phyloP scores from a whole-genome alignment of 2,329 filamentous ascomycete species.

The Arthrinium phaeospermum region DNA sequence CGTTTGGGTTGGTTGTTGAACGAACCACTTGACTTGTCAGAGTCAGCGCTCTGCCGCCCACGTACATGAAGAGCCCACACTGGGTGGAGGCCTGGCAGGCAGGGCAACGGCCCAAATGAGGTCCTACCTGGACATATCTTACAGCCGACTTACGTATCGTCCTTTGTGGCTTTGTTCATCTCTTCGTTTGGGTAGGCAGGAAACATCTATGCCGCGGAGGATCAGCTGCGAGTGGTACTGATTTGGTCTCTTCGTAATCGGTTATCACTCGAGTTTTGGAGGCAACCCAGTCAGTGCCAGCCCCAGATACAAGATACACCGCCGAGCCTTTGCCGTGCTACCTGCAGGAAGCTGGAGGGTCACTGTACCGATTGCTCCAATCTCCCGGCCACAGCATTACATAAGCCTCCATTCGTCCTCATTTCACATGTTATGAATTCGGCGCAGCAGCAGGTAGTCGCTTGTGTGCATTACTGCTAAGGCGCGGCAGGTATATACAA shows the following conservation, averaged over 20 bases:
- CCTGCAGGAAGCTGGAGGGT: not conserved
- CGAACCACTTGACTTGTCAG: constrained; percentile 10
- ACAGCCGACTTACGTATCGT: constrained; percentile 6
- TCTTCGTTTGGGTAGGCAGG: not conserved
- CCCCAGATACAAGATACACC: not conserved
- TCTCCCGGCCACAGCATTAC: not conserved
- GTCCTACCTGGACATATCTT: constrained; percentile 4
- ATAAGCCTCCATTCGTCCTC: not conserved
- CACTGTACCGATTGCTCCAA: constrained; percentile 9
- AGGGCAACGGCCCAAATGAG: constrained; percentile 8
- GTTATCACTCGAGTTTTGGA: not conserved
- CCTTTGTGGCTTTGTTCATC: constrained; percentile 10
- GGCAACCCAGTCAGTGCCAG: not conserved
- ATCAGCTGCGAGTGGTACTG: not conserved
- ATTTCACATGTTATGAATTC: not conserved
- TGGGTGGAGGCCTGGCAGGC: constrained; percentile 15
- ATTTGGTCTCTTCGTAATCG: constrained; percentile 7
- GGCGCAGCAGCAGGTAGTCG: not conserved
- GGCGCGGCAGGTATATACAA: not conserved
- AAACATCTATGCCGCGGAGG: not conserved
- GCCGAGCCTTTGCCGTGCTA: constrained; percentile 3
- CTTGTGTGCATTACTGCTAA: not conserved
- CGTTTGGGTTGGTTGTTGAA: not conserved
- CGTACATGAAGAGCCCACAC: constrained; percentile 7
- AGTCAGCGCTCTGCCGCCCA: constrained; percentile 5